Evolutionary conservation across 345 rosid genomes (phyloP).

Genomic region (Linum lewisii): DNA sequence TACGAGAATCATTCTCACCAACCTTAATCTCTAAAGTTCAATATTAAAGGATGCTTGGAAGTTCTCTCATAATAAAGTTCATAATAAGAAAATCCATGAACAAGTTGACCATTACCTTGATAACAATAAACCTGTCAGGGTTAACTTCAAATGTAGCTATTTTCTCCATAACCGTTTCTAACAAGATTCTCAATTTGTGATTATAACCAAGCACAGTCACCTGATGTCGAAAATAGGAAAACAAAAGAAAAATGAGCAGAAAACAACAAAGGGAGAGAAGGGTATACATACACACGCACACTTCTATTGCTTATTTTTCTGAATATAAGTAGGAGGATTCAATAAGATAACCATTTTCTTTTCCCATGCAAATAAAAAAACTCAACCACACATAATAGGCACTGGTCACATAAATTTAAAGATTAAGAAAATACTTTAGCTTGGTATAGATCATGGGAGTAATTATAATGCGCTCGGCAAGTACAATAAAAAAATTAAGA

Average conservation of each 20-base stretch:
- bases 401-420: not conserved
- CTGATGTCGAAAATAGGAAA: conserved; percentile 25
- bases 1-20: too few species aligned
- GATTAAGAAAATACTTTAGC: not conserved
- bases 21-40: too few species aligned
- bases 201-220: conserved; percentile 77
- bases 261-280: not conserved
- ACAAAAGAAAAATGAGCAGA: not conserved
- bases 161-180: conserved; percentile 58
- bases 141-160: conserved; percentile 69
- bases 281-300: not conserved
- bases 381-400: not conserved
- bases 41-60: conserved; percentile 6
- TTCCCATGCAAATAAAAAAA: not conserved
- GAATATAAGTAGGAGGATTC: not conserved
- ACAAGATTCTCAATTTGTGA: conserved; percentile 70
- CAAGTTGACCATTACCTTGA: conserved; percentile 46
- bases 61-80: not conserved
- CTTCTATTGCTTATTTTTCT: not conserved
- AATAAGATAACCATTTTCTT: not conserved
- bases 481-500: too few species aligned
- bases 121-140: conserved; percentile 72
- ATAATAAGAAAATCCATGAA: not conserved
- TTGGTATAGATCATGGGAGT: not conserved
- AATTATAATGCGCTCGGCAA: too few species aligned